Conservation (phyloP, 106 monocot species). For the Dendrobium catenatum region DNA sequence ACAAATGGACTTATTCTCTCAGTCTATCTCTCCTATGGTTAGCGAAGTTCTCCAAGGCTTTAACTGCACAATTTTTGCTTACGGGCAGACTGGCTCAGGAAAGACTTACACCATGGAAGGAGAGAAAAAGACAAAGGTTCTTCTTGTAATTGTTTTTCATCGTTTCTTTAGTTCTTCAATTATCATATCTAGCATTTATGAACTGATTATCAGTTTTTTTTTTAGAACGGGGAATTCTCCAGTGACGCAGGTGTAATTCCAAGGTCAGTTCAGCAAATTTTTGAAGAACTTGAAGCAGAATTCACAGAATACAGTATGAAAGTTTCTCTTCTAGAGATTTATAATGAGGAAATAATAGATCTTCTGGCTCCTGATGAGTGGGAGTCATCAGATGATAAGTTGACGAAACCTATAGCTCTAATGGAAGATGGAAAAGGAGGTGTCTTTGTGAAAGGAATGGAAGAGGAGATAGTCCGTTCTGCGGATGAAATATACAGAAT, state of each 20-base stretch:
- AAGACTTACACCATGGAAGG: conserved; percentile 80
- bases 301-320: conserved; percentile 62
- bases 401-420: conserved; percentile 76
- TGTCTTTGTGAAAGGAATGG: conserved; percentile 77
- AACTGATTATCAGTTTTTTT: background rate
- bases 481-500: conserved; percentile 82
- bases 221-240: conserved; percentile 51
- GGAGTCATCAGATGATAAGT: conserved; percentile 58
- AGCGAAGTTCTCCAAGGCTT: conserved; percentile 63
- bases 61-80: conserved; percentile 70
- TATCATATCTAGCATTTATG: background rate
- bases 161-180: no score
- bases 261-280: conserved; percentile 44
- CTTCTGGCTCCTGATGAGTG: conserved; percentile 52
- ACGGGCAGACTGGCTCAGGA: conserved; percentile 63
- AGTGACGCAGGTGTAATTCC: conserved; percentile 63
- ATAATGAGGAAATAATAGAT: conserved; percentile 70
- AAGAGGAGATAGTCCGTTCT: conserved; percentile 81
- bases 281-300: conserved; percentile 51
- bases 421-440: conserved; percentile 98
- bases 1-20: conserved; percentile 58
- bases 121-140: conserved; percentile 33
- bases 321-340: conserved; percentile 63
- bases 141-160: background rate
- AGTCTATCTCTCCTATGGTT: conserved; percentile 42